These are phyloP conservation scores for Flaveria linearis DNA, from an alignment of 129 eudicot species.

Conservation along the genomic window DNA sequence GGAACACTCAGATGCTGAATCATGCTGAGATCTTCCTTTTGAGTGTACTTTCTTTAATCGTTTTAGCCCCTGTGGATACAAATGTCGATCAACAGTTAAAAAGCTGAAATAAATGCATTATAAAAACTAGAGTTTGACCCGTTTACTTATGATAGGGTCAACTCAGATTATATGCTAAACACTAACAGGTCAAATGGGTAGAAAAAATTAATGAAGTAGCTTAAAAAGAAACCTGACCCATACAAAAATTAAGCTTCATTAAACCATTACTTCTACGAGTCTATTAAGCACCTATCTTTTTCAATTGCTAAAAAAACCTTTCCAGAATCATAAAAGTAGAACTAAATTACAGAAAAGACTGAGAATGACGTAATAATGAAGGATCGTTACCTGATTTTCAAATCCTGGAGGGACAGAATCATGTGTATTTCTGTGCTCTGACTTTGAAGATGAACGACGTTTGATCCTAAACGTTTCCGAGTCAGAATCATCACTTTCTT, in stretches of 20 bases:
- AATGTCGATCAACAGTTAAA: background rate
- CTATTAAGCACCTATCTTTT: background rate
- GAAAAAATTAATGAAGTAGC: background rate
- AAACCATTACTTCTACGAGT: background rate
- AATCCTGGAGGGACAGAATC: slow-evolving; percentile 33
- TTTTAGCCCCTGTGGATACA: slow-evolving; percentile 64
- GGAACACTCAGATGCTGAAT: slow-evolving; percentile 31
- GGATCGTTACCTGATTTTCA: slow-evolving; percentile 58
- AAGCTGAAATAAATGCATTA: slow-evolving; percentile 1
- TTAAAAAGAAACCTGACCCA: background rate
- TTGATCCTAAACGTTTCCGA: slow-evolving; percentile 88
- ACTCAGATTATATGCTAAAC: background rate
- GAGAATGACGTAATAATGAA: background rate
- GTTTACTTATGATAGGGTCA: background rate
- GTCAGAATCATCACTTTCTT: slow-evolving; percentile 83
- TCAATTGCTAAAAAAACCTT: background rate
- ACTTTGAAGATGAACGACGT: slow-evolving; percentile 64
- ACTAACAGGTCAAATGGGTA: slow-evolving; percentile 3
- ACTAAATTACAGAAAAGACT: background rate
- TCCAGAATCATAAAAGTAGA: background rate
- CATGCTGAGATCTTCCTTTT: slow-evolving; percentile 43
- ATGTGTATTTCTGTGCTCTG: slow-evolving; percentile 39
- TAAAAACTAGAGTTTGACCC: background rate
- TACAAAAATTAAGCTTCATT: background rate
- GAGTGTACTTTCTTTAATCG: slow-evolving; percentile 66